Evolutionary conservation across 805 yeast genomes (phyloP), one percentile per base, ranked within the genome.

Genomic region (Metschnikowia santaceciliae): DNA sequence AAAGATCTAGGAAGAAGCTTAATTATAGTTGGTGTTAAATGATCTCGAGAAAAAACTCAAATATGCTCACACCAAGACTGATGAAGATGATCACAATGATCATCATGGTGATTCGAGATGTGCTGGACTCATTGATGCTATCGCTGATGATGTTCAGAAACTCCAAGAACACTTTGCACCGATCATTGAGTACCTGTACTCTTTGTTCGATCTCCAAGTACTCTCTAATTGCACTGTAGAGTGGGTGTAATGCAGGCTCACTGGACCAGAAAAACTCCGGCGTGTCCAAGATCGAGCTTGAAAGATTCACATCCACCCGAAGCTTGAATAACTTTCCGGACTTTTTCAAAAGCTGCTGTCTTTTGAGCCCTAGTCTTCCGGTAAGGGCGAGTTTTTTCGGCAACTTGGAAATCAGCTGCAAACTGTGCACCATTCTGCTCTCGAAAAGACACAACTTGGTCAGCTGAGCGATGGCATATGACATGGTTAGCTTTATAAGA

Each of bases 381-480:
- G 96, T 89, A 35, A 94, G 69, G 0, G 99, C 98, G 48, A 94
- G 70, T 52, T 91, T 81, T 61, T 88, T 89, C 1, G 99, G 99
- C 33, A 94, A 75, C 62, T 84, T 84, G n/a, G 95, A 85, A 34
- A 92, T 92, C 56, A 90, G 86, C 53, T 83, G 86, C 62, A 94
- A 75, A 52, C 87, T 84, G 34, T 84, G 83, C 13, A 92, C 88
- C 84, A 94, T 90, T 59, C 96, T 77, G 38, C 96, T 87, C 67
- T 94, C 99, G 69, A 92, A 94, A 52, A 91, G 73, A 38, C 96
- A 87, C 32, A 94, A 70, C 65, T 91, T 94, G 1, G 97, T 91
- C 56, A 95, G 89, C 68, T 94, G 99, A 0, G 98, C 97, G 54
- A 94, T 89, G 1, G 98, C 96, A 68, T 94, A 96, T 1, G 97